A percentile compares a stretch with the other conserved stretches of the same genome.
These are phyloP conservation scores for Sarocladium brachiariae DNA, from an alignment of 2,329 filamentous ascomycete species.

Conservation along the genomic window DNA sequence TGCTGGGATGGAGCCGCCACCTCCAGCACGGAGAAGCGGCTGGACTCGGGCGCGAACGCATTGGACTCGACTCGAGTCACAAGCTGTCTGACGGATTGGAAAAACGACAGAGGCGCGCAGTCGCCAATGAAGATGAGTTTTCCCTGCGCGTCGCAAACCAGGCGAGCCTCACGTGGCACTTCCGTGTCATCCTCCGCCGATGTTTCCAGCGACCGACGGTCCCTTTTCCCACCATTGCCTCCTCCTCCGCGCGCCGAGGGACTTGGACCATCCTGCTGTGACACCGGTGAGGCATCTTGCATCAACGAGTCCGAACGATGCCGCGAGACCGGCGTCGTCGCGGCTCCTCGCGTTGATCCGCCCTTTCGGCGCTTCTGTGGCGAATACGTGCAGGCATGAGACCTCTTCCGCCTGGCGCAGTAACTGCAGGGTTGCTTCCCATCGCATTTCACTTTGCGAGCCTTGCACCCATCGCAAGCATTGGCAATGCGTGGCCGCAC, in stretches of 20 bases:
- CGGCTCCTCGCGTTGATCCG: constrained; percentile 14
- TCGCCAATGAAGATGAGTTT: constrained; percentile 51
- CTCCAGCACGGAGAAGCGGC: constrained; percentile 42
- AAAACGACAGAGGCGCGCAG: constrained; percentile 49
- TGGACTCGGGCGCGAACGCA: constrained; percentile 45
- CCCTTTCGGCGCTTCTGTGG: constrained; percentile 32
- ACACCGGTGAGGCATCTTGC: background rate
- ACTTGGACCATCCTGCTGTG: background rate
- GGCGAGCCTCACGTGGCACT: constrained; percentile 44
- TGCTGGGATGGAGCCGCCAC: constrained; percentile 1
- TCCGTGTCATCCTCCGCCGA: constrained; percentile 45
- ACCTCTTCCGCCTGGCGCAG: constrained; percentile 36
- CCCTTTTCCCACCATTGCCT: background rate
- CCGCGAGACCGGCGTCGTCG: background rate
- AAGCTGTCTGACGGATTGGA: constrained; percentile 46
- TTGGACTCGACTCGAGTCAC: constrained; percentile 42
- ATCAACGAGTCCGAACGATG: background rate
- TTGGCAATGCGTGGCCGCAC: constrained; percentile 41
- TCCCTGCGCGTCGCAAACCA: constrained; percentile 45
- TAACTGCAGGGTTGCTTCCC: constrained; percentile 46
- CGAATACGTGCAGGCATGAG: constrained; percentile 41
- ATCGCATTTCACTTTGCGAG: constrained; percentile 49
- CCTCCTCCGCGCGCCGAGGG: background rate
- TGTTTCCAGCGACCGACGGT: background rate
- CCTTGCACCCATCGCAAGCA: constrained; percentile 48